Percentiles rank a stretch among this genome's conserved stretches.
Conservation (phyloP, 768 basidiomycete species). For the Pulveroboletus sp. region DNA sequence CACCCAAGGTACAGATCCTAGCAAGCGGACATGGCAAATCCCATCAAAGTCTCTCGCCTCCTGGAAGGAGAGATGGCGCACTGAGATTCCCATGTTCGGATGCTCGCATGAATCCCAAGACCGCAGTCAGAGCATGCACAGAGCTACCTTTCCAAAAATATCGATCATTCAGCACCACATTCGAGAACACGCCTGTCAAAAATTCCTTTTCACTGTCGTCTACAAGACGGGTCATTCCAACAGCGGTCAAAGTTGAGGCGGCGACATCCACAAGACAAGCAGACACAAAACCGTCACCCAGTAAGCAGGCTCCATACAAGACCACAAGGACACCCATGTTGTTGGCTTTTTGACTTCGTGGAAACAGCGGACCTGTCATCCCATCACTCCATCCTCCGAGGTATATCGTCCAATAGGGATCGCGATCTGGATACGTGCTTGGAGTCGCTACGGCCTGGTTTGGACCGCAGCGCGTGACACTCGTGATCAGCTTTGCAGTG, state of each 20-base stretch:
- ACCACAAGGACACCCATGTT: conserved; percentile 20
- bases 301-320: background rate
- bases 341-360: conserved; percentile 36
- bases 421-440: conserved; percentile 28
- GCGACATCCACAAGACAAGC: conserved; percentile 32
- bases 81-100: conserved; percentile 24
- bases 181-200: conserved; percentile 29
- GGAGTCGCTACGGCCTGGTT: conserved; percentile 20
- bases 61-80: background rate
- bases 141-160: conserved; percentile 32
- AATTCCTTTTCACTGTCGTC: conserved; percentile 25
- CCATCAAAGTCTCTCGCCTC: background rate
- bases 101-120: background rate
- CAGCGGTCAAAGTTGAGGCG: background rate
- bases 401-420: conserved; percentile 32
- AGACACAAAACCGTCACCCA: conserved; percentile 33
- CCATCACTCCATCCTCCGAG: conserved; percentile 38
- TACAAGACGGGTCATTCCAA: background rate
- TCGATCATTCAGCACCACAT: conserved; percentile 25
- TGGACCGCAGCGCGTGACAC: background rate
- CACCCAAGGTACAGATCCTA: conserved; percentile 28
- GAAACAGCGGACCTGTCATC: conserved; percentile 35
- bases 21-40: background rate
- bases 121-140: background rate
- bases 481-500: background rate